Evolutionary conservation across 2,329 filamentous ascomycete species (phyloP).

Genomic region (Diaporthe citriasiana): DNA sequence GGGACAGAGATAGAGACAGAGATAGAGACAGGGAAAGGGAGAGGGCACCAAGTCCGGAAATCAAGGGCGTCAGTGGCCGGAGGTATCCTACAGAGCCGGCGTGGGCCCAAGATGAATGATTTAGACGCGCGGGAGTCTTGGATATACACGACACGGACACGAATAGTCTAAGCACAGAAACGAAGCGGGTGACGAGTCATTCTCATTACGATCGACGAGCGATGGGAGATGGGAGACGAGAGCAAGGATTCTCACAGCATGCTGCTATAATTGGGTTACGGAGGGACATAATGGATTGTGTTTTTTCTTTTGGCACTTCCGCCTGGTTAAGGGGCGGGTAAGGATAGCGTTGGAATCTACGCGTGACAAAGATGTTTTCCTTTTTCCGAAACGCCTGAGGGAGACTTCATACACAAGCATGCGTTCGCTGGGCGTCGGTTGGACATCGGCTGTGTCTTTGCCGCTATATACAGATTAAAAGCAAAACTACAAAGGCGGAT

Average conservation of each 20-base stretch:
- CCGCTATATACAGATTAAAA: not conserved
- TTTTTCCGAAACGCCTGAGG: constrained; percentile 4
- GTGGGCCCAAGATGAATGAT: constrained; percentile 39
- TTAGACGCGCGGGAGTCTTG: not conserved
- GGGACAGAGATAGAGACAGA: constrained; percentile 33
- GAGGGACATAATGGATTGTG: not conserved
- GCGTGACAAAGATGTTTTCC: not conserved
- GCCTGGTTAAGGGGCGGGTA: not conserved
- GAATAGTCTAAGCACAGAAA: constrained; percentile 1
- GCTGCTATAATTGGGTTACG: not conserved
- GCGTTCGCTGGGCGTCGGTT: not conserved
- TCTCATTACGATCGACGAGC: constrained; percentile 2
- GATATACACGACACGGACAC: constrained; percentile 11
- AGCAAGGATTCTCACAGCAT: not conserved
- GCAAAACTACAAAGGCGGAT: too few species aligned
- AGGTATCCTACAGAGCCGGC: constrained; percentile 54
- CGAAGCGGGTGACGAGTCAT: constrained; percentile 3
- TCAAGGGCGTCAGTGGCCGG: constrained; percentile 54
- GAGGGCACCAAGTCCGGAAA: constrained; percentile 51
- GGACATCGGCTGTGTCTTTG: not conserved
- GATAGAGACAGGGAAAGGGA: constrained; percentile 43
- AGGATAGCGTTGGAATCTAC: not conserved
- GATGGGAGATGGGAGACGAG: not conserved
- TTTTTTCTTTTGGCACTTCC: not conserved
- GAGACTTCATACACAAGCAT: not conserved